Percentiles rank a stretch among this genome's conserved stretches.
Conservation (phyloP, 768 basidiomycete genomes). For the Zangia roseola region DNA sequence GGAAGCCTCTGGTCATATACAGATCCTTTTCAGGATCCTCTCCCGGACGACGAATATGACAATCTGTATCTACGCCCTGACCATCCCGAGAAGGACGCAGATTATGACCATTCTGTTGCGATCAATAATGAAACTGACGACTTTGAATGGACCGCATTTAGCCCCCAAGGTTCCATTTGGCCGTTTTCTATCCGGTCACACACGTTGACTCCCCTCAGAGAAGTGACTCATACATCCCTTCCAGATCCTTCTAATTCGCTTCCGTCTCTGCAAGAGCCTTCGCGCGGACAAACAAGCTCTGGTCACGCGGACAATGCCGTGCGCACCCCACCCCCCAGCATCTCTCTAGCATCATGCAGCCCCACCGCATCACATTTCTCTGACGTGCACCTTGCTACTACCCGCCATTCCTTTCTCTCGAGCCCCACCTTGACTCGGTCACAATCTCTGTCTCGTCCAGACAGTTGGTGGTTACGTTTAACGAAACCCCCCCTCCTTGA, state of each 20-base stretch:
- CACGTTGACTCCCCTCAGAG: slow-evolving; percentile 34
- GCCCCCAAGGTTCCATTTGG: slow-evolving; percentile 9
- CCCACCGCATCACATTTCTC: slow-evolving; percentile 22
- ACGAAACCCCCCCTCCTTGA: slow-evolving; percentile 65
- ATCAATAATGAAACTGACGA: slow-evolving; percentile 11
- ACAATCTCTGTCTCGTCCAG: slow-evolving; percentile 58
- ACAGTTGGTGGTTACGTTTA: slow-evolving; percentile 80
- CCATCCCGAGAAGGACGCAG: slow-evolving; percentile 18
- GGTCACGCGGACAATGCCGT: slow-evolving; percentile 28
- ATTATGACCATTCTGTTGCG: slow-evolving; percentile 14
- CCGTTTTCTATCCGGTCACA: slow-evolving; percentile 23
- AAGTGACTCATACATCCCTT: slow-evolving; percentile 25
- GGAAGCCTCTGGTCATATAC: slow-evolving; percentile 36
- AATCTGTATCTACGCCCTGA: slow-evolving; percentile 10
- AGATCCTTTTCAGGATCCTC: slow-evolving; percentile 43
- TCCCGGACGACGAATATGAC: slow-evolving; percentile 19
- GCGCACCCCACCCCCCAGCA: slow-evolving; percentile 7
- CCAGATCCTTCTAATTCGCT: slow-evolving; percentile 25
- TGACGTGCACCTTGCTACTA: slow-evolving; percentile 30
- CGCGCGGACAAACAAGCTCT: slow-evolving; percentile 21
- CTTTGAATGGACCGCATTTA: slow-evolving; percentile 15
- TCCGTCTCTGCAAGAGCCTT: slow-evolving; percentile 24
- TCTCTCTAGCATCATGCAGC: slow-evolving; percentile 22
- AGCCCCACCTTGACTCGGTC: slow-evolving; percentile 40
- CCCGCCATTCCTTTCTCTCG: slow-evolving; percentile 42